phyloP scores from a whole-genome alignment of 768 basidiomycete genomes.

The Arthromyces matolae region DNA sequence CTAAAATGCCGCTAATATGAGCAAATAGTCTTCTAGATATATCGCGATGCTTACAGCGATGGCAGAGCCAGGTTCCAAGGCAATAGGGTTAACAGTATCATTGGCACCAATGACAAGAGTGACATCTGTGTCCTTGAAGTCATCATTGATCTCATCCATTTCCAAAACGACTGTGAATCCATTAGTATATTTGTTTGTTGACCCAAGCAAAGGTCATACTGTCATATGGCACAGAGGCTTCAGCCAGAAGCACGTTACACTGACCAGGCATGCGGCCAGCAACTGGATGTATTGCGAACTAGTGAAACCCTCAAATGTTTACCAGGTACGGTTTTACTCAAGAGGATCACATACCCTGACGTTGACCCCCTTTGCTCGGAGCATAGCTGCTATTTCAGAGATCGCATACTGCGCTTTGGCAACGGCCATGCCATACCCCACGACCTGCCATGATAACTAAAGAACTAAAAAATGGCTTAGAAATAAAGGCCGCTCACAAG shows the following conservation, averaged over 20 bases:
- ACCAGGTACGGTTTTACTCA: not conserved
- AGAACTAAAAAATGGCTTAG: not conserved
- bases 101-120: constrained; percentile 90
- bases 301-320: not conserved
- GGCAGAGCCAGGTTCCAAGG: constrained; percentile 78
- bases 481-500: constrained; percentile 38
- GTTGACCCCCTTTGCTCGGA: constrained; percentile 70
- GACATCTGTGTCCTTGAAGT: constrained; percentile 86
- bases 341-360: constrained; percentile 50
- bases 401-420: constrained; percentile 85
- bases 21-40: not conserved
- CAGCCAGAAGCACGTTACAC: constrained; percentile 88
- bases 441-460: constrained; percentile 43
- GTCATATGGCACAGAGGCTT: constrained; percentile 88
- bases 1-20: constrained; percentile 23
- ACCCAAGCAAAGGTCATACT: too few relatives aligned
- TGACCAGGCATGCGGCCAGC: constrained; percentile 93
- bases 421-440: constrained; percentile 90
- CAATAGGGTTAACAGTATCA: constrained; percentile 90
- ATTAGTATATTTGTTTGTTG: too few relatives aligned
- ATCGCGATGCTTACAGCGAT: constrained; percentile 53
- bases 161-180: constrained; percentile 87
- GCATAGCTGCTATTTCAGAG: constrained; percentile 70
- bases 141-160: constrained; percentile 95
- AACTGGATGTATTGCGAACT: constrained; percentile 86